A percentile compares a stretch with the other conserved stretches of the same genome.
phyloP scores from a whole-genome alignment of 2,329 filamentous ascomycete genomes.

The Trichoderma cornu-damae region DNA sequence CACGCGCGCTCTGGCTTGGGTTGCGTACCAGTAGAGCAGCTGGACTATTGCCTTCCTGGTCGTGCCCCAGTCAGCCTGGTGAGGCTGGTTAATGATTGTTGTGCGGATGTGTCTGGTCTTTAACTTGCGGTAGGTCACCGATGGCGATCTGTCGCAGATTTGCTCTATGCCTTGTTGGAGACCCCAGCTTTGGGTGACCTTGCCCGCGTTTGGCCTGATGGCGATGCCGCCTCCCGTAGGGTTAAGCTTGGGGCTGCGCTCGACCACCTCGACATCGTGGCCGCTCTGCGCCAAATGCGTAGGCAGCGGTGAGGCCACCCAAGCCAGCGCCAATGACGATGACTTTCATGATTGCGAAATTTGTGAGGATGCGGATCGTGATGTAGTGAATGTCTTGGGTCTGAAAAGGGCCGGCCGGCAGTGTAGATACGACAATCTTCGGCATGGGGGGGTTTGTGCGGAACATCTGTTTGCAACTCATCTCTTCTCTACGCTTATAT shows the following conservation, averaged over 20 bases:
- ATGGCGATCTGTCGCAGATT: constrained; percentile 15
- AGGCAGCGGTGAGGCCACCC: constrained; percentile 23
- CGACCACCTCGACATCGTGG: constrained; percentile 21
- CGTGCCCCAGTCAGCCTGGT: constrained; percentile 22
- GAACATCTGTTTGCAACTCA: too few species aligned
- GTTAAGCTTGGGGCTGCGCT: constrained; percentile 19
- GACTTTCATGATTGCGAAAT: constrained; percentile 19
- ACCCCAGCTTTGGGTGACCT: constrained; percentile 21
- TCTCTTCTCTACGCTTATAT: neutral
- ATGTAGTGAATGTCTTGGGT: too few species aligned
- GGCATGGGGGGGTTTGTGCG: too few species aligned
- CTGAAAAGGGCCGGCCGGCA: too few species aligned
- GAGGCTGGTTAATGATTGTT: constrained; percentile 17
- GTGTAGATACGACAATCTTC: too few species aligned
- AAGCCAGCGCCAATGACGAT: constrained; percentile 24
- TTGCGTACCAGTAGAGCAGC: constrained; percentile 11
- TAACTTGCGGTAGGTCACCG: constrained; percentile 20
- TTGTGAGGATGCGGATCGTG: neutral
- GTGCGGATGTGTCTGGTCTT: constrained; percentile 20
- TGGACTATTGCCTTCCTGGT: constrained; percentile 20
- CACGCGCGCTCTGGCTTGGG: constrained; percentile 8
- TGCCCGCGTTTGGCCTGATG: constrained; percentile 22
- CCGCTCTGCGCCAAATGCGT: constrained; percentile 20
- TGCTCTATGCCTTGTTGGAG: constrained; percentile 12
- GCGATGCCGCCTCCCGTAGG: constrained; percentile 23